phyloP scores from a whole-genome alignment of 1,139 yeast genomes.

The Scheffersomyces parashehatae region DNA sequence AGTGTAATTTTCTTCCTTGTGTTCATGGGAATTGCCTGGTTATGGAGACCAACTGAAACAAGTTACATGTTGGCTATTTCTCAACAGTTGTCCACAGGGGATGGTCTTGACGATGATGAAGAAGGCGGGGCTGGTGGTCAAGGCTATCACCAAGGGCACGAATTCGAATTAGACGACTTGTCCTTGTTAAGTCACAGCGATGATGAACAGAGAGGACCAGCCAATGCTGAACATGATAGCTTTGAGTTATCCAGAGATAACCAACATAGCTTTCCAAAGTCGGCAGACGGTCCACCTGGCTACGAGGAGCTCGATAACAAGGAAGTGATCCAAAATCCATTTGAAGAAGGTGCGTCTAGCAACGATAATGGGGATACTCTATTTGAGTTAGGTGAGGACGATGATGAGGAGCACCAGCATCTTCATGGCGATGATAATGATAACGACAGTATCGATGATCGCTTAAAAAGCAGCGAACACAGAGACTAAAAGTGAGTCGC shows the following conservation, averaged over 20 bases:
- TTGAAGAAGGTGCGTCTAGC: conserved; percentile 5
- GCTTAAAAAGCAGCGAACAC: conserved; percentile 20
- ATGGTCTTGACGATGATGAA: conserved; percentile 54
- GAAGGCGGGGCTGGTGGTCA: conserved; percentile 31
- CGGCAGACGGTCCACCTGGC: conserved; percentile 23
- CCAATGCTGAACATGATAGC: conserved; percentile 31
- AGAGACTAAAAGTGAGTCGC: conserved; percentile 1
- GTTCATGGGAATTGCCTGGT: conserved; percentile 80
- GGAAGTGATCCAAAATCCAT: conserved; percentile 7
- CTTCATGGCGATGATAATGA: conserved; percentile 25
- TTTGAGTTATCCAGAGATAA: conserved; percentile 33
- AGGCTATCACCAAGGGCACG: conserved; percentile 45
- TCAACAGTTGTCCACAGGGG: conserved; percentile 83
- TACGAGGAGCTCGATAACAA: conserved; percentile 21
- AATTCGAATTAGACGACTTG: conserved; percentile 74
- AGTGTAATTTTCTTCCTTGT: conserved; percentile 82
- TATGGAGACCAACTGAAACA: conserved; percentile 98
- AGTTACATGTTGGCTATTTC: conserved; percentile 94
- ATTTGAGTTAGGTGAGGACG: conserved; percentile 41
- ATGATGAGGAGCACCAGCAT: conserved; percentile 22
- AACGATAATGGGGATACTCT: conserved; percentile 21
- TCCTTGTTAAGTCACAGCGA: conserved; percentile 60
- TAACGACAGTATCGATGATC: conserved; percentile 28
- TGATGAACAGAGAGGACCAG: conserved; percentile 24
- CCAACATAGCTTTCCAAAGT: conserved; percentile 6